Percentiles rank a stretch among this genome's conserved stretches.
Evolutionary conservation across 495 filamentous ascomycete genomes (phyloP).

Genomic region (Saxispiralis lemnorum): DNA sequence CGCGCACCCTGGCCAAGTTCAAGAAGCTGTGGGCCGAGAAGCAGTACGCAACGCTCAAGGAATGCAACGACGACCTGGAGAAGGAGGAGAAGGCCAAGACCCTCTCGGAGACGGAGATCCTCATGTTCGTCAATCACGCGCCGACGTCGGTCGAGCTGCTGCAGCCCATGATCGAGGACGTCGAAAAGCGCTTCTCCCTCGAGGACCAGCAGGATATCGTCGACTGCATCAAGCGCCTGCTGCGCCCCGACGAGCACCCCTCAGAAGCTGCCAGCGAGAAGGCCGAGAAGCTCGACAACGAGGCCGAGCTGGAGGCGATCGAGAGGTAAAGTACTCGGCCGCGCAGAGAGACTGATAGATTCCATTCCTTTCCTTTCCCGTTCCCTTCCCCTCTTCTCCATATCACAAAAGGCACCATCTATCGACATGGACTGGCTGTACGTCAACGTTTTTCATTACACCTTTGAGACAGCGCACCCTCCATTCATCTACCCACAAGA

Average conservation of each 20-base stretch:
- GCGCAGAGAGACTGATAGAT: too few species aligned
- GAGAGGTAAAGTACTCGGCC: too few species aligned
- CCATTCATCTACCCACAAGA: too few species aligned
- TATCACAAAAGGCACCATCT: too few species aligned
- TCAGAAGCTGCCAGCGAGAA: too few species aligned
- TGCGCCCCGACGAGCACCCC: conserved; percentile 2
- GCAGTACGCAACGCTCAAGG: background rate
- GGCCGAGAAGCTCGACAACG: too few species aligned
- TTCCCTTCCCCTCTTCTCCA: too few species aligned
- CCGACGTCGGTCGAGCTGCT: conserved; percentile 9
- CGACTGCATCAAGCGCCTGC: conserved; percentile 6
- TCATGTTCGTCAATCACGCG: conserved; percentile 13
- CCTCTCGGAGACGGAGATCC: conserved; percentile 11
- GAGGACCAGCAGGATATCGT: conserved; percentile 12
- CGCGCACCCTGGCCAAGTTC: background rate
- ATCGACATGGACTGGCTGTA: too few species aligned
- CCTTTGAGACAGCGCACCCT: too few species aligned
- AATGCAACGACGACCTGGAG: conserved; percentile 2
- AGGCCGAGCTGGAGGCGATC: too few species aligned
- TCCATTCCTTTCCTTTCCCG: too few species aligned
- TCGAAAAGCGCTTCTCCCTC: conserved; percentile 9
- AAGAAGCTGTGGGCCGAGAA: conserved; percentile 5
- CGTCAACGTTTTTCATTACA: too few species aligned
- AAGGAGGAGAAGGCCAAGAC: conserved; percentile 12
- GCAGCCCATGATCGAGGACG: conserved; percentile 13